Percentiles rank a stretch among this genome's conserved stretches.
These are phyloP conservation scores for Schizophyllum commune DNA, from an alignment of 1,284 basidiomycete genomes.

Conservation along the genomic window DNA sequence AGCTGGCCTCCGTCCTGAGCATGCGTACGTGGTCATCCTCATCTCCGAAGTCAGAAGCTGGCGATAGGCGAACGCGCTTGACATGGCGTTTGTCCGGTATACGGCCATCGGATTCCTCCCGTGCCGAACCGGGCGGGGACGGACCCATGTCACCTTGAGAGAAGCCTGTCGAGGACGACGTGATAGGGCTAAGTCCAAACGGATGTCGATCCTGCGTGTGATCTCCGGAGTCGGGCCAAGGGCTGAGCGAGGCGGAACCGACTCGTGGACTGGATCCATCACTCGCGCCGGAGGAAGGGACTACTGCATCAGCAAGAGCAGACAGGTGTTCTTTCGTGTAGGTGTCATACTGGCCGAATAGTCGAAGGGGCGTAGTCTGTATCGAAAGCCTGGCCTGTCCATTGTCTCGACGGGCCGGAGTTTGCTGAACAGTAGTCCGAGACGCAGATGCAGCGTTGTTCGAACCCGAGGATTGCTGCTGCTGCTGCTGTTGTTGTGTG, in stretches of 20 bases:
- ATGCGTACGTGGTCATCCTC: conserved; percentile 16
- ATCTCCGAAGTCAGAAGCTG: conserved; percentile 12
- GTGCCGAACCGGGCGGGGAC: conserved; percentile 14
- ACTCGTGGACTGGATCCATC: conserved; percentile 26
- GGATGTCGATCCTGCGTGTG: conserved; percentile 12
- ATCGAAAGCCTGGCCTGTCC: not conserved
- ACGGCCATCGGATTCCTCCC: conserved; percentile 2
- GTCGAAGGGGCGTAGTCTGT: conserved; percentile 43
- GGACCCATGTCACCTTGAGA: conserved; percentile 9
- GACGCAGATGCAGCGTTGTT: not conserved
- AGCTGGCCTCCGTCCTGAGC: conserved; percentile 31
- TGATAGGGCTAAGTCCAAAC: not conserved
- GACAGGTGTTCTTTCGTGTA: conserved; percentile 89
- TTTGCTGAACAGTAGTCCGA: not conserved
- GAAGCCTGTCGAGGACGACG: not conserved
- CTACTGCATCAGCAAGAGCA: conserved; percentile 80
- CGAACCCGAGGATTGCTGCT: too few relatives aligned
- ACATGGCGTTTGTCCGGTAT: conserved; percentile 55
- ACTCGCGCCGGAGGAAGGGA: conserved; percentile 54
- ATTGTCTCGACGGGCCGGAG: not conserved
- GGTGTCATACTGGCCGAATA: conserved; percentile 92
- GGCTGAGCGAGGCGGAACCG: conserved; percentile 28
- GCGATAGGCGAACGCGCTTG: conserved; percentile 71
- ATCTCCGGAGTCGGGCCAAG: conserved; percentile 37
- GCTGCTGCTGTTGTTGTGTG: too few relatives aligned